Conservation (phyloP, 345 rosid species). For the Salix viminalis region DNA sequence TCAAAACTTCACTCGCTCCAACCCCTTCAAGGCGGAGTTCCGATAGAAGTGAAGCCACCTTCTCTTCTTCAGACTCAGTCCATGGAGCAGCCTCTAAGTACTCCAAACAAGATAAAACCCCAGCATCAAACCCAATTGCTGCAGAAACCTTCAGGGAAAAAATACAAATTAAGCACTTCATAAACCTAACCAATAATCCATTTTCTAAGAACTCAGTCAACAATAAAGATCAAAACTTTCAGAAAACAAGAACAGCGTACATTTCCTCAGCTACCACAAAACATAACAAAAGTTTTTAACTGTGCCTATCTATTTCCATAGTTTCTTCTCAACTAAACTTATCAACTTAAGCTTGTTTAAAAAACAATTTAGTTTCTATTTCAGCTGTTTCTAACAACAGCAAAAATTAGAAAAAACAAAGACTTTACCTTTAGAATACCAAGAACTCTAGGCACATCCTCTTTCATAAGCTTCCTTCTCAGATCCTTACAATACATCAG, state of each 20-base stretch:
- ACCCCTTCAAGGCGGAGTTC: constrained; percentile 87
- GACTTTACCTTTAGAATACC: constrained; percentile 77
- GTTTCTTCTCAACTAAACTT: constrained; percentile 5
- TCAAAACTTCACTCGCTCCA: constrained; percentile 89
- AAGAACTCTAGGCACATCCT: constrained; percentile 80
- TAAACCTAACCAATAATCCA: neutral
- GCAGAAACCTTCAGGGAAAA: constrained; percentile 70
- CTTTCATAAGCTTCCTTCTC: constrained; percentile 88
- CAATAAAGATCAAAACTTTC: neutral
- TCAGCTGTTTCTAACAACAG: neutral
- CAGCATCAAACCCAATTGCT: constrained; percentile 94
- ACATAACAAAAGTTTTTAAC: neutral
- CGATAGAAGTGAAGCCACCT: constrained; percentile 72
- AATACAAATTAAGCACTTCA: constrained; percentile 18
- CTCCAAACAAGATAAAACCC: constrained; percentile 90
- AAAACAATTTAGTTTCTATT: neutral
- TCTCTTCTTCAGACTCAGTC: constrained; percentile 98
- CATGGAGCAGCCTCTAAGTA: constrained; percentile 98
- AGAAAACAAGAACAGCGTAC: neutral
- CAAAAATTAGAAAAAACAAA: neutral
- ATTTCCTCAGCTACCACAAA: neutral
- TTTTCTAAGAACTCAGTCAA: neutral
- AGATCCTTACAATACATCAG: constrained; percentile 92
- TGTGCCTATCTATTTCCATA: constrained; percentile 3
- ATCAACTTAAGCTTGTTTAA: neutral